A percentile compares a stretch with the other conserved stretches of the same genome.
phyloP scores from a whole-genome alignment of 2,329 filamentous ascomycete species.

The Chalara sp. region DNA sequence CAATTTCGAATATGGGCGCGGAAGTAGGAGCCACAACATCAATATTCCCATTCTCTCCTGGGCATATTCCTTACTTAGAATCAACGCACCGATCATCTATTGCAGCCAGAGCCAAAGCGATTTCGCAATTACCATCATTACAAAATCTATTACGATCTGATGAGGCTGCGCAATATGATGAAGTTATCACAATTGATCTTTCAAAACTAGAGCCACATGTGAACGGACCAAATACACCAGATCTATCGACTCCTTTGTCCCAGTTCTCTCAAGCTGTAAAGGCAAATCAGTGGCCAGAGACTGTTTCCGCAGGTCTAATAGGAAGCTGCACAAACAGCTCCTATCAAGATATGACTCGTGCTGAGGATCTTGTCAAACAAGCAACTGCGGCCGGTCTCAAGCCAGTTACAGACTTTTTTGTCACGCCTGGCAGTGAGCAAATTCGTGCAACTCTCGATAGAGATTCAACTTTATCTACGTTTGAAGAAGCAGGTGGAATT shows the following conservation, averaged over 20 bases:
- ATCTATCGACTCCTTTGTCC: conserved; percentile 87
- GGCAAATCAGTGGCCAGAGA: conserved; percentile 83
- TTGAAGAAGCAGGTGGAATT: conserved; percentile 78
- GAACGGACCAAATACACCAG: conserved; percentile 94
- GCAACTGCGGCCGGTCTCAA: conserved; percentile 83
- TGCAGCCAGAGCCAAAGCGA: conserved; percentile 24
- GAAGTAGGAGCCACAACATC: conserved; percentile 78
- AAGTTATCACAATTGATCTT: conserved; percentile 84
- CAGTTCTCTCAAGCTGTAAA: conserved; percentile 80
- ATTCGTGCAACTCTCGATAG: conserved; percentile 90
- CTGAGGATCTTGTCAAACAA: conserved; percentile 88
- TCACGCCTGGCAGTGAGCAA: conserved; percentile 94
- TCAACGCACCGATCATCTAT: conserved; percentile 65
- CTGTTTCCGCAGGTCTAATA: conserved; percentile 87
- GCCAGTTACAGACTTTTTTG: conserved; percentile 86
- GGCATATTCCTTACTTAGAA: conserved; percentile 78
- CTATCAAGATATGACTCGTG: conserved; percentile 96
- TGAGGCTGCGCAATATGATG: conserved; percentile 76
- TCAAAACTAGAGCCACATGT: conserved; percentile 89
- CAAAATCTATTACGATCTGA: conserved; percentile 70
- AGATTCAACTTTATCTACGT: conserved; percentile 79
- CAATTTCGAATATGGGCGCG: conserved; percentile 82
- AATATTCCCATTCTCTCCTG: conserved; percentile 79
- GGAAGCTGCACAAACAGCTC: conserved; percentile 99
- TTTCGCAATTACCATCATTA: conserved; percentile 30